Base-by-base conservation (phyloP, 1,284 basidiomycete genomes). In the Malassezia sympodialis region DNA sequence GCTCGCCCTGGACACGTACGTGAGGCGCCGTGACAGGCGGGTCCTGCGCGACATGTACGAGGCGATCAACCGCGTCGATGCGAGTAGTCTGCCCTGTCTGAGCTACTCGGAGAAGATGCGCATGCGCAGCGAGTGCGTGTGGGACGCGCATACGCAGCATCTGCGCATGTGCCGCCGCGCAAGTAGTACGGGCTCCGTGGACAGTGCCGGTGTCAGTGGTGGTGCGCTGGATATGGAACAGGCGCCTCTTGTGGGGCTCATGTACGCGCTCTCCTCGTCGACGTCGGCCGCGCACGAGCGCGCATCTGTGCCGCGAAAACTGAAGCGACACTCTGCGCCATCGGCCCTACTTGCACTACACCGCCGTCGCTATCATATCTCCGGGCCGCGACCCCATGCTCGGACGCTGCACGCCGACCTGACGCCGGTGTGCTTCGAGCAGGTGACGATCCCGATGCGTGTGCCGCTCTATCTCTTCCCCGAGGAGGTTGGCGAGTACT, bases 401-500 rank as follows among this genome's bases (percentile, higher is more conserved):
- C 17, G 17, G 19, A 11, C 27, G 31, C 11, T 10, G 28, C 49
- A 42, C 23, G 19, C 11, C 1, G 21, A 17, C 1, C 15, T 28
- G 4, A 1, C 14, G 4, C 39, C 17, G 8, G 19, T 42, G 21
- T 15, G 24, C 15, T 52, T 45, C 27, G 50, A 28, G 21, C 3
- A 19, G 15, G 21, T 30, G 7, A 17, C n/a, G 7, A 30, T 53
- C 21, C 43, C 51, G 2, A 31, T 72, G 11, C 63, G 62, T 2
- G 51, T 72, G 11, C 71, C 71, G 4, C 55, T 69, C 14, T 59
- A 60, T 40, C 56, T 57, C 5, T 72, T 72, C 28, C 60, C 86
- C 0, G 88, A 93, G 73, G 91, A 98, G 79, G 88, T 98, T 51
- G 91, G 91, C 51, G 91, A 96, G 88, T 96, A 91, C 76, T 96